These are phyloP conservation scores for Apiotrichum sp. DNA, from an alignment of 1,284 basidiomycete species.

Conservation along the genomic window DNA sequence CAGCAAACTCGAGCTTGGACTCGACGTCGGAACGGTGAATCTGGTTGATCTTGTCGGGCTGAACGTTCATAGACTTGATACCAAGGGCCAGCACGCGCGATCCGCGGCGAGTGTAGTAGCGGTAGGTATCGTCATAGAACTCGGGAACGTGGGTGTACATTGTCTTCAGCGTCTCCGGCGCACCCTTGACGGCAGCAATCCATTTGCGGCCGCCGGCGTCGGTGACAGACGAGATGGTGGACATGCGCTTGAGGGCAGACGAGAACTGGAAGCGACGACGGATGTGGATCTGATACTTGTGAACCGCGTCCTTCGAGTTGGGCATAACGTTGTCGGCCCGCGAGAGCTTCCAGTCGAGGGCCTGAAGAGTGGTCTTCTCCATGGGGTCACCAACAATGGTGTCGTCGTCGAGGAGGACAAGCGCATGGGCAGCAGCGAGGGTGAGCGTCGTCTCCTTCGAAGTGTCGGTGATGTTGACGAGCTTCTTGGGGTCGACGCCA, in stretches of 20 bases:
- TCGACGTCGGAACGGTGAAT: constrained; percentile 73
- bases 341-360: constrained; percentile 79
- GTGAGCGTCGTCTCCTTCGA: constrained; percentile 74
- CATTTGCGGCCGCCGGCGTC: constrained; percentile 39
- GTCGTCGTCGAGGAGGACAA: constrained; percentile 84
- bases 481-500: constrained; percentile 56
- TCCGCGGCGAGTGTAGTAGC: constrained; percentile 83
- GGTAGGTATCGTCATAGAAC: constrained; percentile 84
- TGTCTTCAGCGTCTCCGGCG: constrained; percentile 83
- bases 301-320: constrained; percentile 52
- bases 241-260: constrained; percentile 92
- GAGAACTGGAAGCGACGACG: constrained; percentile 92
- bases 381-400: constrained; percentile 95
- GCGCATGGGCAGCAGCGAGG: constrained; percentile 88
- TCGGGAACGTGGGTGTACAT: constrained; percentile 72
- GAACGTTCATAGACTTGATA: constrained; percentile 67
- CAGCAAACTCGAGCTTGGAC: constrained; percentile 67
- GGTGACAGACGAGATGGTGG: constrained; percentile 69
- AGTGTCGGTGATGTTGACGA: constrained; percentile 72
- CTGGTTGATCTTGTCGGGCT: constrained; percentile 76
- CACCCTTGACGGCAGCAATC: constrained; percentile 75
- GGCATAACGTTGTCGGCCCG: constrained; percentile 70
- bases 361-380: constrained; percentile 94
- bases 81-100: constrained; percentile 86
- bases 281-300: constrained; percentile 62